A percentile compares a stretch with the other conserved stretches of the same genome.
phyloP scores from a whole-genome alignment of 2,329 filamentous ascomycete species.

The Orbilia blumenaviensis region DNA sequence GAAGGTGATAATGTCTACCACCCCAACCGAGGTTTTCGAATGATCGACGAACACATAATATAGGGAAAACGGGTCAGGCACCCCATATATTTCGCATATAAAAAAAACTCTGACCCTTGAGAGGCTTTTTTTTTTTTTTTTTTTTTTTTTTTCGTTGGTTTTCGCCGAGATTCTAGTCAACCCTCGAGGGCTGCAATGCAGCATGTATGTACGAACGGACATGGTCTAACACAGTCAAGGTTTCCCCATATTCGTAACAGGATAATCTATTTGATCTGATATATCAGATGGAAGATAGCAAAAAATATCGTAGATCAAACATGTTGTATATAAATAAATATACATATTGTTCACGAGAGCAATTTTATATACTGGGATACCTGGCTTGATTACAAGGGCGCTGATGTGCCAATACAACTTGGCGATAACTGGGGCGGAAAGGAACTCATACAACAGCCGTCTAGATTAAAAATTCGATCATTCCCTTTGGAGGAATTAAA shows the following conservation, averaged over 20 bases:
- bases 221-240: constrained; percentile 23
- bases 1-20: constrained; percentile 36
- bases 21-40: constrained; percentile 50
- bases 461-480: constrained; percentile 20
- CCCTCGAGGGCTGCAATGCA: constrained; percentile 18
- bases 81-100: constrained; percentile 14
- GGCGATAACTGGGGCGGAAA: constrained; percentile 36
- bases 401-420: constrained; percentile 49
- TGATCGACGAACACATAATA: constrained; percentile 35
- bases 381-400: constrained; percentile 30
- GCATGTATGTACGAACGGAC: constrained; percentile 6
- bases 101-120: not conserved
- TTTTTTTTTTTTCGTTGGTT: constrained; percentile 24
- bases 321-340: not conserved
- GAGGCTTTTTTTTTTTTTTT: constrained; percentile 4
- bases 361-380: constrained; percentile 20
- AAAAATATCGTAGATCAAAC: not conserved
- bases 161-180: constrained; percentile 33
- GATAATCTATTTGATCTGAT: constrained; percentile 42
- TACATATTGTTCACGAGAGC: constrained; percentile 13
- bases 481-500: constrained; percentile 2
- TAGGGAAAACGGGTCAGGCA: constrained; percentile 49
- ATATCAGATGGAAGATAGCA: constrained; percentile 38
- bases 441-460: constrained; percentile 10
- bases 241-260: constrained; percentile 42